Percentiles rank a stretch among this genome's conserved stretches.
phyloP scores from a whole-genome alignment of 306 rosid genomes.

The Cyamopsis tetragonoloba region DNA sequence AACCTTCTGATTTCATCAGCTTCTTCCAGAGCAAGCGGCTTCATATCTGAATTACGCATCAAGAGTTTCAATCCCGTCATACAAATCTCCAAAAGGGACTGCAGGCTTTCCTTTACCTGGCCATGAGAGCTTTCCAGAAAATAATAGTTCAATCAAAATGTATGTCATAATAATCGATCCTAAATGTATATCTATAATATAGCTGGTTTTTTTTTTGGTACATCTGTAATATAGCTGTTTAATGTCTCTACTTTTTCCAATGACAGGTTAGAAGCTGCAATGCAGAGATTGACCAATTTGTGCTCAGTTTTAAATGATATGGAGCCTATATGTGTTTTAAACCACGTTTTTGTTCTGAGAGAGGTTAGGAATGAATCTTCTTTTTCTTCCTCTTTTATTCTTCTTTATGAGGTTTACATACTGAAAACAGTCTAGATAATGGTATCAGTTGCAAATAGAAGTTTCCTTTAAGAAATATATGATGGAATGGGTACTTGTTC shows the following conservation, averaged over 20 bases:
- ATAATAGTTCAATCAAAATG: conserved; percentile 86
- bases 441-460: background rate
- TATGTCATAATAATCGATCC: conserved; percentile 34
- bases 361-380: conserved; percentile 61
- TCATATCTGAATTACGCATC: conserved; percentile 81
- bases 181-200: conserved; percentile 13
- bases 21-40: conserved; percentile 97
- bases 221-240: conserved; percentile 13
- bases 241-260: background rate
- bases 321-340: conserved; percentile 97
- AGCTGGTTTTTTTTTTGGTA: no score
- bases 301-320: conserved; percentile 96
- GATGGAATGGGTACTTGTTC: background rate
- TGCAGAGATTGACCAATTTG: conserved; percentile 95
- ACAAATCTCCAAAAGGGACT: conserved; percentile 81
- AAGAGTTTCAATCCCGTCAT: conserved; percentile 63
- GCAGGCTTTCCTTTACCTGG: conserved; percentile 86
- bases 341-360: conserved; percentile 89
- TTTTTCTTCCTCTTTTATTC: background rate
- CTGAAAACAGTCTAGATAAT: background rate
- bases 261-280: conserved; percentile 97
- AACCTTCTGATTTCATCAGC: conserved; percentile 57
- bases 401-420: background rate
- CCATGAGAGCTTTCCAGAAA: conserved; percentile 96
- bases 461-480: background rate